Percentiles rank a stretch among this genome's conserved stretches.
Conservation (phyloP, 2,329 filamentous ascomycete species). For the Fusarium coicis region DNA sequence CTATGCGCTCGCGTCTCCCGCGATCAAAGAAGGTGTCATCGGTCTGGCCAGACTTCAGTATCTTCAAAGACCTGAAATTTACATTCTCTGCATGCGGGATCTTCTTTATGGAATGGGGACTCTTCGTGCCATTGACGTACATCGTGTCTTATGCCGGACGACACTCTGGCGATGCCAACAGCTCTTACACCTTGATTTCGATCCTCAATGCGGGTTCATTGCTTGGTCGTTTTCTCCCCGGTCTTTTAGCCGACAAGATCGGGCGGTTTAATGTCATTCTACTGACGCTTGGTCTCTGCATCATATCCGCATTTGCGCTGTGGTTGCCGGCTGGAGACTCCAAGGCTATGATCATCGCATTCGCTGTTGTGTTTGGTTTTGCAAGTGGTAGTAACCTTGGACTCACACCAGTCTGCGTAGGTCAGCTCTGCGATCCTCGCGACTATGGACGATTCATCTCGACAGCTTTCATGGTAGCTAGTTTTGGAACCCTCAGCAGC, state of each 20-base stretch:
- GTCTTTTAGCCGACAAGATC: conserved; percentile 77
- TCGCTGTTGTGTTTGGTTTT: conserved; percentile 80
- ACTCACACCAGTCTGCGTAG: conserved; percentile 81
- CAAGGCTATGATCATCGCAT: conserved; percentile 71
- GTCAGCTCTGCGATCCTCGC: conserved; percentile 80
- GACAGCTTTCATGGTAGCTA: conserved; percentile 81
- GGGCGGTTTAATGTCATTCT: conserved; percentile 87
- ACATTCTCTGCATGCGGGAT: conserved; percentile 69
- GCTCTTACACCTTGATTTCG: conserved; percentile 77
- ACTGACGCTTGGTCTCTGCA: conserved; percentile 67
- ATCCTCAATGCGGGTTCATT: conserved; percentile 83
- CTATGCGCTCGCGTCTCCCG: conserved; percentile 65
- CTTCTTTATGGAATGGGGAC: conserved; percentile 77
- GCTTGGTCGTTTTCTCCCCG: conserved; percentile 80
- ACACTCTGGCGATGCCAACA: conserved; percentile 28
- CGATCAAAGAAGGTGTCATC: conserved; percentile 51
- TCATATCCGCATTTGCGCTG: conserved; percentile 69
- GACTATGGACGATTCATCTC: conserved; percentile 82
- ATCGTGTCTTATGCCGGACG: conserved; percentile 76
- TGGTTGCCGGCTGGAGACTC: conserved; percentile 74
- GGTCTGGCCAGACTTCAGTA: conserved; percentile 67
- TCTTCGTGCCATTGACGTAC: conserved; percentile 81
- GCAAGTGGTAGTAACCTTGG: conserved; percentile 82
- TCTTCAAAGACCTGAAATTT: conserved; percentile 70
- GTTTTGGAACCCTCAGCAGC: conserved; percentile 70